Evolutionary conservation across 1,284 basidiomycete genomes (phyloP), one percentile per base, ranked within the genome.

Genomic region (Fomes fomentarius): DNA sequence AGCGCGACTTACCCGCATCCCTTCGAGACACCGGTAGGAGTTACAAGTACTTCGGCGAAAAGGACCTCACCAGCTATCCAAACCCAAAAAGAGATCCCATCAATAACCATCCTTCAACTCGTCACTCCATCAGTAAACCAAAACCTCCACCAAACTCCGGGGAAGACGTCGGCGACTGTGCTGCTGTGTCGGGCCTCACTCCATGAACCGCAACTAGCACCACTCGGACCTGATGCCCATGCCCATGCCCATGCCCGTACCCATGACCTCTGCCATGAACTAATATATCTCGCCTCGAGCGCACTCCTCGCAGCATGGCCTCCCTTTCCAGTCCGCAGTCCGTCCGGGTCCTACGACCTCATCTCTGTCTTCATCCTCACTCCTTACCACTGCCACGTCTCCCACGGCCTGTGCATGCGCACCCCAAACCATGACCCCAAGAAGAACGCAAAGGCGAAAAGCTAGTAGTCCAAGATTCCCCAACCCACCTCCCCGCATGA

Each of bases 401-500:
- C 47, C 47, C 47, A 34, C n/a, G 33, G 19, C 55, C 50, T 35
- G 34, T 25, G 22, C 43, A 47, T 25, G 52, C 52, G 42, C 41
- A 50, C 21, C 60, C 54, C 35, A 50, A 54, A 38, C n/a, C n/a
- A n/a, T n/a, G n/a, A n/a, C 43, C 44, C 50, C 43, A 38, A 48
- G 51, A 64, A 64, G 45, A 63, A 53, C 57, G 51, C 64, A 59
- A 67, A 53, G 58, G 51, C 64, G 60, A 67, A 63, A 63, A 72
- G 78, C 74, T 76, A 75, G n/a, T n/a, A n/a, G 74, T 74, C 72
- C 80, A 75, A 81, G 76, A 82, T 80, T 80, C 85, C 84, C 84
- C 85, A 76, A 96, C 94, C 88, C 92, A 97, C 95, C 94, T 94
- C 93, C 92, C 87, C 90, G 84, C 93, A 96, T 96, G 72, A 96